These are phyloP conservation scores for Saturnispora mendoncae DNA, from an alignment of 805 yeast species.

Conservation along the genomic window DNA sequence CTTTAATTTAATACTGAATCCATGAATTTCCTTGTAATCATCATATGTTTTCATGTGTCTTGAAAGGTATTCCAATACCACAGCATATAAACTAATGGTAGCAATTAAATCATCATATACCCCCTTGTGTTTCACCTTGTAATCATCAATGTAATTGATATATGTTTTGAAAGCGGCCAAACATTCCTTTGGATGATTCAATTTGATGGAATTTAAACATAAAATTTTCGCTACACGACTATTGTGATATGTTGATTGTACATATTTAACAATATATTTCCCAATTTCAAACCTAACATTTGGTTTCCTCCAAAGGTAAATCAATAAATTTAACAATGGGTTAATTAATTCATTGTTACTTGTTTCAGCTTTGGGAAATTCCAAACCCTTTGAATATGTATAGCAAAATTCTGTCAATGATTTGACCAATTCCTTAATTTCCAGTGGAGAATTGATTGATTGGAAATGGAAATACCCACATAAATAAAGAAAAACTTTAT, in stretches of 20 bases:
- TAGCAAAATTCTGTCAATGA: slow-evolving; percentile 10
- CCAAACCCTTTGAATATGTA: slow-evolving; percentile 19
- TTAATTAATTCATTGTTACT: slow-evolving; percentile 23
- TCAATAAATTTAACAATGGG: slow-evolving; percentile 27
- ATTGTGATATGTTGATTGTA: slow-evolving; percentile 41
- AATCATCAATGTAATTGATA: slow-evolving; percentile 32
- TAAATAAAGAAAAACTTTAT: slow-evolving; percentile 13
- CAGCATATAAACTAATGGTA: slow-evolving; percentile 18
- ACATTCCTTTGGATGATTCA: slow-evolving; percentile 18
- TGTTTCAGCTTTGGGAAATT: slow-evolving; percentile 39
- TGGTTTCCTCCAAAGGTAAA: slow-evolving; percentile 13
- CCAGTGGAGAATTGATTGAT: not conserved
- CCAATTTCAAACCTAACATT: slow-evolving; percentile 17
- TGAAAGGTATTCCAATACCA: slow-evolving; percentile 15
- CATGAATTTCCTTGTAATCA: slow-evolving; percentile 15
- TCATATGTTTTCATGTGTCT: slow-evolving; percentile 6
- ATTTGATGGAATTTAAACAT: slow-evolving; percentile 24
- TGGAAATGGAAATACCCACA: slow-evolving; percentile 16
- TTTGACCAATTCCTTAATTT: slow-evolving; percentile 1
- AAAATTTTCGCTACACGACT: slow-evolving; percentile 29
- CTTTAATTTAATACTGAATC: slow-evolving; percentile 16
- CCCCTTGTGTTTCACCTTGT: slow-evolving; percentile 29
- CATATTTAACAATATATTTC: slow-evolving; percentile 26
- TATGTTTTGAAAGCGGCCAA: slow-evolving; percentile 33
- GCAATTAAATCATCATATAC: slow-evolving; percentile 31